These are phyloP conservation scores for Aphanomyces stellatus DNA, from an alignment of 352 stramenopile genomes.

Conservation along the genomic window DNA sequence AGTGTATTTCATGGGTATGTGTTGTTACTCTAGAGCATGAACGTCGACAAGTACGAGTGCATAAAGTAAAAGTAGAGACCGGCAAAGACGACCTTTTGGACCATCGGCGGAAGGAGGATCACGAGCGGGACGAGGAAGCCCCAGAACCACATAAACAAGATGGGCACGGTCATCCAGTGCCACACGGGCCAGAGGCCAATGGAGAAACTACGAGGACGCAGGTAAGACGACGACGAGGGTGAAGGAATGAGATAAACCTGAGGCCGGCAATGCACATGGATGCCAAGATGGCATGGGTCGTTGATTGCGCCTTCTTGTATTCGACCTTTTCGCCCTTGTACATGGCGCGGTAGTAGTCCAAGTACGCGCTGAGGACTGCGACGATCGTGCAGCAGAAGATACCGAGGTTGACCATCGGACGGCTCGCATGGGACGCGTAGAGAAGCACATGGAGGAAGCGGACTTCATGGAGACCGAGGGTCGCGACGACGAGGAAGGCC, in stretches of 20 bases:
- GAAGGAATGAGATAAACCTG: conserved; percentile 28
- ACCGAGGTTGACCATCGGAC: conserved; percentile 41
- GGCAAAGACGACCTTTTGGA: conserved; percentile 55
- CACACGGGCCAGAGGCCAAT: conserved; percentile 69
- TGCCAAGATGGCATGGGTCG: conserved; percentile 56
- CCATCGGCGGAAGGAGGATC: conserved; percentile 45
- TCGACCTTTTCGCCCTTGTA: conserved; percentile 45
- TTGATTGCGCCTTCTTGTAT: conserved; percentile 51
- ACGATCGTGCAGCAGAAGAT: conserved; percentile 44
- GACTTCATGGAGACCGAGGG: conserved; percentile 45
- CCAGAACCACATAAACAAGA: conserved; percentile 81
- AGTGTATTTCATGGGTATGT: not conserved
- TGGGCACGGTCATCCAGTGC: conserved; percentile 60
- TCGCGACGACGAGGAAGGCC: conserved; percentile 44
- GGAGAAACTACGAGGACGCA: conserved; percentile 33
- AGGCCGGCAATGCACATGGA: conserved; percentile 48
- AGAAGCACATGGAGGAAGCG: conserved; percentile 51
- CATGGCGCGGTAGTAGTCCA: conserved; percentile 60
- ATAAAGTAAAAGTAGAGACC: conserved; percentile 66
- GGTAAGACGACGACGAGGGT: not conserved
- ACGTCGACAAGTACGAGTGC: conserved; percentile 46
- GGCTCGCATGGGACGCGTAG: conserved; percentile 39
- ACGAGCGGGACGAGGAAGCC: conserved; percentile 61
- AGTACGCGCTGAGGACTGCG: conserved; percentile 52
- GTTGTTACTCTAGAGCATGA: conserved; percentile 3